Conservation (phyloP, 495 filamentous ascomycete species). For the Rhypophila decipiens region DNA sequence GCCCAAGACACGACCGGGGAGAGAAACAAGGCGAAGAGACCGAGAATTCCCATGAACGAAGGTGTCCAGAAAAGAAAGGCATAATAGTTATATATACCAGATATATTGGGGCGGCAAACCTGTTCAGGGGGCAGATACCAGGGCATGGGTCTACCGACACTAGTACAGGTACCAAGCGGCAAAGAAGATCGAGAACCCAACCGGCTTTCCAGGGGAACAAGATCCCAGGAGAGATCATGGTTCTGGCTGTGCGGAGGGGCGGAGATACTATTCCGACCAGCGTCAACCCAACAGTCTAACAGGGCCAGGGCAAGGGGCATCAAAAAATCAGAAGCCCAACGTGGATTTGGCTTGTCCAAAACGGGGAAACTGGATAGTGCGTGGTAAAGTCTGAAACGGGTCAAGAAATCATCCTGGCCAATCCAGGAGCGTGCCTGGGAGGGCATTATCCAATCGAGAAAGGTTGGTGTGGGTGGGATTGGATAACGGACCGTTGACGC, state of each 20-base stretch:
- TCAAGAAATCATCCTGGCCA: background rate
- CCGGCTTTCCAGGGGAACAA: conserved; percentile 1
- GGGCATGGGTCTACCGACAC: background rate
- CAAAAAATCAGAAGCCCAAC: background rate
- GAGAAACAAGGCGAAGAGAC: background rate
- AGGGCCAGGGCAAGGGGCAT: background rate
- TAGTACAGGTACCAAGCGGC: too few species aligned
- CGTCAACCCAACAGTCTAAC: too few species aligned
- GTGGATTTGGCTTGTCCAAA: conserved; percentile 11
- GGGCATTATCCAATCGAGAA: conserved; percentile 2
- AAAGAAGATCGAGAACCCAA: conserved; percentile 4
- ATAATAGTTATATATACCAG: conserved; percentile 13
- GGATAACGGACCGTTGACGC: background rate
- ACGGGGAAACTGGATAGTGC: conserved; percentile 12
- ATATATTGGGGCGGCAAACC: conserved; percentile 12
- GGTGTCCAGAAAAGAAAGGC: too few species aligned
- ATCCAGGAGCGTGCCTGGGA: conserved; percentile 8
- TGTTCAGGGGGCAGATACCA: background rate
- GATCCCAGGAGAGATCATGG: background rate
- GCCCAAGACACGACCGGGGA: background rate
- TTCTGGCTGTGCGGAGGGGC: too few species aligned
- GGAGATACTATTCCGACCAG: too few species aligned
- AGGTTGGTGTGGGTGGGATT: too few species aligned
- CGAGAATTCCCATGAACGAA: background rate
- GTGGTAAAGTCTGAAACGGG: conserved; percentile 11